Percentiles rank a stretch among this genome's conserved stretches.
Evolutionary conservation across 441 rosid species (phyloP).

Genomic region (Arabidopsis lyrata): DNA sequence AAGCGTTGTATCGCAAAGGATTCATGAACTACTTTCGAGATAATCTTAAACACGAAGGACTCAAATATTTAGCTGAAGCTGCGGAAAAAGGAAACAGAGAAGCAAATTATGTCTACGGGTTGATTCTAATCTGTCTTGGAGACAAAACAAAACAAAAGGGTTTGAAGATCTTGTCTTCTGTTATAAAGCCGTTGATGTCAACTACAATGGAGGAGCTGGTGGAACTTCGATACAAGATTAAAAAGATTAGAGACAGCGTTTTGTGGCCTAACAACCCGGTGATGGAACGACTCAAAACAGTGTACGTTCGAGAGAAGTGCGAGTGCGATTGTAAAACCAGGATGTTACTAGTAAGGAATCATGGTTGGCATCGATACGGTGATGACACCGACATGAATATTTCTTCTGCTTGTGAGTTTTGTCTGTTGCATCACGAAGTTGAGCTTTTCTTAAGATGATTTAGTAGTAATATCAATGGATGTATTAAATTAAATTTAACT

Average conservation of each 20-base stretch:
- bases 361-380: neutral
- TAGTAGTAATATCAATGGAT: too few relatives aligned
- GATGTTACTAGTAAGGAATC: neutral
- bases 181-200: constrained; percentile 23
- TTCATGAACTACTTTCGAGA: constrained; percentile 19
- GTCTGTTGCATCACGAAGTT: constrained; percentile 28
- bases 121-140: constrained; percentile 34
- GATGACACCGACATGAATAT: constrained; percentile 9
- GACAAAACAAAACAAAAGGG: constrained; percentile 35
- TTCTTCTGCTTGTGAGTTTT: constrained; percentile 30
- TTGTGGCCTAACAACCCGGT: neutral
- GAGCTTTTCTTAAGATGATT: neutral
- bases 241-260: neutral
- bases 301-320: constrained; percentile 20
- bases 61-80: constrained; percentile 9
- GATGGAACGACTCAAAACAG: constrained; percentile 17
- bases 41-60: neutral
- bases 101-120: constrained; percentile 37
- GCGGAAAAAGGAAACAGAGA: constrained; percentile 20
- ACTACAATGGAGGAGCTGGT: constrained; percentile 4
- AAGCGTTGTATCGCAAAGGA: constrained; percentile 31
- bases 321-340: constrained; percentile 24
- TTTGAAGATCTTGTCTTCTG: constrained; percentile 25
- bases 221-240: neutral
- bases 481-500: too few relatives aligned